Percentiles rank a stretch among this genome's conserved stretches.
These are phyloP conservation scores for Sporothrix variecibatus DNA, from an alignment of 2,329 filamentous ascomycete species.

Conservation along the genomic window DNA sequence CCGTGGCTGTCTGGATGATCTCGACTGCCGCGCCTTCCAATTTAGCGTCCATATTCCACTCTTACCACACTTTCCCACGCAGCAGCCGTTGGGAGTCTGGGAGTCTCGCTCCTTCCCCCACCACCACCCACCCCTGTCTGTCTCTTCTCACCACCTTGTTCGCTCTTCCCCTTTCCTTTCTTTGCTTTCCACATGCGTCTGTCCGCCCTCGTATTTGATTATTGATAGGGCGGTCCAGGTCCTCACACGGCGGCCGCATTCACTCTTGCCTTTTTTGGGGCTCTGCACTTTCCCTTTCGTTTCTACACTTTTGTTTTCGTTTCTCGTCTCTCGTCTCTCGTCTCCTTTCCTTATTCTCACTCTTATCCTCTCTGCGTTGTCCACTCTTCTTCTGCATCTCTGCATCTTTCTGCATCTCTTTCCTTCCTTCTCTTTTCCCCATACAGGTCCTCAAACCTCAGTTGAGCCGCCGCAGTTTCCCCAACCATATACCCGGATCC, in stretches of 20 bases:
- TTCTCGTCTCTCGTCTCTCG: not conserved
- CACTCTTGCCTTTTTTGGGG: not conserved
- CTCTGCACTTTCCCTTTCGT: not conserved
- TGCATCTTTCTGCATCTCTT: not conserved
- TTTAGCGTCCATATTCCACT: not conserved
- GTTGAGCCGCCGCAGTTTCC: conserved; percentile 21
- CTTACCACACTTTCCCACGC: no score
- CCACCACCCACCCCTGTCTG: not conserved
- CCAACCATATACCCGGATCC: conserved; percentile 17
- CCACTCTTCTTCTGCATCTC: not conserved
- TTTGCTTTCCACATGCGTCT: not conserved
- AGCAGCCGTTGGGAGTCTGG: not conserved
- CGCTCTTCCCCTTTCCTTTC: not conserved
- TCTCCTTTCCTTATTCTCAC: not conserved
- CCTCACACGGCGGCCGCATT: not conserved
- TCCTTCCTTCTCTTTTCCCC: not conserved
- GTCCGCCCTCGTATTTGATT: not conserved
- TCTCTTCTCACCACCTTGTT: not conserved
- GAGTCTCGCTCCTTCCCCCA: not conserved
- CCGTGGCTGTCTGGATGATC: not conserved
- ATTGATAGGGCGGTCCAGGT: not conserved
- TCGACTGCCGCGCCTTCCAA: conserved; percentile 7
- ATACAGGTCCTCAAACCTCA: not conserved
- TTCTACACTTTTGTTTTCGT: not conserved
- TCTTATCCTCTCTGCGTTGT: not conserved